Evolutionary conservation across 169 alveolate genomes (phyloP), one percentile per base, ranked within the genome.

Genomic region (Theileria sp.): DNA sequence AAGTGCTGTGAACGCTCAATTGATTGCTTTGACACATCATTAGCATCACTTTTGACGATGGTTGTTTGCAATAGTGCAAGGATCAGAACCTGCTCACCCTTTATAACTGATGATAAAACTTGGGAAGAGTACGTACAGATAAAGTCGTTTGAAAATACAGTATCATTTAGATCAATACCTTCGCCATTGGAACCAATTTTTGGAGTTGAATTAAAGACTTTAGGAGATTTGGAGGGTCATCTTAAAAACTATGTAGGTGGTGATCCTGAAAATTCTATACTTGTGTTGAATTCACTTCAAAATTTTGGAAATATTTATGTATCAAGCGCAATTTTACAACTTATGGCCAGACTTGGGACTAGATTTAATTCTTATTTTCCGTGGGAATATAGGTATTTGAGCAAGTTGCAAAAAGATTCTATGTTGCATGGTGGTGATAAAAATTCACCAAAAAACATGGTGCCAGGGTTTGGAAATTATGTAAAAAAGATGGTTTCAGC

Each of bases 21-120:
- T 17, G 88, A 81, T 51, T 81, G 84, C 70, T 74, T 61, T 79
- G 88, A 81, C 62, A 25, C 84, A 23, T 81, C 80, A 28, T n/a
- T 81, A 75, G 71, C 84, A 7, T 75, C 77, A 0, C 76, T 81
- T 81, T 36, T 81, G 28, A 75, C 84, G 17, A 66, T 34, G 79
- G 84, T 79, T 0, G 77, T 81, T 34, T 75, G 61, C 58, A 13
- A 56, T 44, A 81, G 84, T 50, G 10, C 88, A 25, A 76, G 84
- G 21, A 62, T 62, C 19, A 28, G 79, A 36, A 74, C 83, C 70
- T 64, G 75, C 61, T 72, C 88, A 7, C 84, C 84, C 36, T 25
- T 71, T 17, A 23, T 23, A 17, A 64, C 69, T 4, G 19, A 68
- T 19, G 36, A 36, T 25, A 68, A 65, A 19, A 38, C 61, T 49